Conservation (phyloP, 1,284 basidiomycete genomes). For the Boletus semigastroideus region DNA sequence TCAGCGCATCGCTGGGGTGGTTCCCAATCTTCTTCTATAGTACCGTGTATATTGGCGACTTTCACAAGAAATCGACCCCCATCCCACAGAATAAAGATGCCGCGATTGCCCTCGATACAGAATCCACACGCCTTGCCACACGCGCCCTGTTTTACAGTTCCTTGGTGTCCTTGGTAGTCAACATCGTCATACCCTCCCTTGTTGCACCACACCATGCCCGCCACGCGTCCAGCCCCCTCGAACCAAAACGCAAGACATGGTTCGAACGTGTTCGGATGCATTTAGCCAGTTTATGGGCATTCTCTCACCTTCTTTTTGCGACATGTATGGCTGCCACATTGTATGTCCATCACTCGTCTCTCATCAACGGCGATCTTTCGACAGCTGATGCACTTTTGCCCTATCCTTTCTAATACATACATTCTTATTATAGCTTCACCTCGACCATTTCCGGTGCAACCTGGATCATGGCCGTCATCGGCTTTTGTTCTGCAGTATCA, state of each 20-base stretch:
- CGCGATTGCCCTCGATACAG: slow-evolving; percentile 50
- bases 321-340: slow-evolving; percentile 72
- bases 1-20: slow-evolving; percentile 83
- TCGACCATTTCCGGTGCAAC: slow-evolving; percentile 63
- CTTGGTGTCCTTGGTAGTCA: slow-evolving; percentile 67
- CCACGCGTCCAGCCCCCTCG: slow-evolving; percentile 18
- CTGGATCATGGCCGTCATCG: slow-evolving; percentile 62
- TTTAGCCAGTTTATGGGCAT: slow-evolving; percentile 71
- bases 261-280: slow-evolving; percentile 48
- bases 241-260: slow-evolving; percentile 24
- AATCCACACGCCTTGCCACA: slow-evolving; percentile 81
- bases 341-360: slow-evolving; percentile 44
- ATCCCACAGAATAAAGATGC: slow-evolving; percentile 35
- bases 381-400: slow-evolving; percentile 9
- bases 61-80: slow-evolving; percentile 62
- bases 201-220: slow-evolving; percentile 40
- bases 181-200: slow-evolving; percentile 73
- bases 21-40: slow-evolving; percentile 90
- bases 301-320: slow-evolving; percentile 70
- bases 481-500: slow-evolving; percentile 77
- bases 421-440: slow-evolving; percentile 49
- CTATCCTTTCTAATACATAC: slow-evolving; percentile 6
- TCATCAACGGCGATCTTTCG: slow-evolving; percentile 14
- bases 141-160: slow-evolving; percentile 81
- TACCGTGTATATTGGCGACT: slow-evolving; percentile 83